Evolutionary conservation across 805 yeast species (phyloP), one percentile per base, ranked within the genome.

Genomic region (Ogataea ganodermae): DNA sequence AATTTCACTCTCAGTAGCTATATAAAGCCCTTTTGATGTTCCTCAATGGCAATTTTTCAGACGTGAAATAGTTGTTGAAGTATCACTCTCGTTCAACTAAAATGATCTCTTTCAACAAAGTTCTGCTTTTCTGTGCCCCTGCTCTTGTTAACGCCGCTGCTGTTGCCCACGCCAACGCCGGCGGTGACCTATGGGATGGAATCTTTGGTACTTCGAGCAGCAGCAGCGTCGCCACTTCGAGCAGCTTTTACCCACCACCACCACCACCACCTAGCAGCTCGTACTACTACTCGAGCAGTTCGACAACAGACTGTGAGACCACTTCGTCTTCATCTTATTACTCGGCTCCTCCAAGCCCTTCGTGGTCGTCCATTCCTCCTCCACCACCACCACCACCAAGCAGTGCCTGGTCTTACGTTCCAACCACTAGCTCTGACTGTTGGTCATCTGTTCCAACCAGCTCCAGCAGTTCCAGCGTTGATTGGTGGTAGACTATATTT

Each of bases 101-200:
- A 50, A 52, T 52, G 56, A 53, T 52, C 33, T 44, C 53, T 10
- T 4, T 52, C 46, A 52, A 52, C 49, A 52, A 44, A 44, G 18
- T 37, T 27, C 10, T 49, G 38, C 23, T 46, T 43, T 9, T 21
- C 44, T 36, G 47, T 39, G 38, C 44, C 35, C 56, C 56, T 23
- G 52, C 49, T 20, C 22, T 51, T 10, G 38, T 50, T 16, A 42
- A 28, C 27, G 52, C 56, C 13, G 43, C 41, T 17, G 50, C 50
- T 30, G 26, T 49, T 20, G 53, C 49, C 14, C 42, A 35, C 13
- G 52, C 52, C 36, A 35, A 48, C 27, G 56, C 56, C 17, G 46
- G 42, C 20, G 55, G 48, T 18, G 55, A 22, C 13, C 41, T 33
- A 21, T 41, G 35, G 45, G 44, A 46, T 9, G 42, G 46, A 17